Conservation (phyloP, 805 yeast genomes). For the Kuraishia capsulata region DNA sequence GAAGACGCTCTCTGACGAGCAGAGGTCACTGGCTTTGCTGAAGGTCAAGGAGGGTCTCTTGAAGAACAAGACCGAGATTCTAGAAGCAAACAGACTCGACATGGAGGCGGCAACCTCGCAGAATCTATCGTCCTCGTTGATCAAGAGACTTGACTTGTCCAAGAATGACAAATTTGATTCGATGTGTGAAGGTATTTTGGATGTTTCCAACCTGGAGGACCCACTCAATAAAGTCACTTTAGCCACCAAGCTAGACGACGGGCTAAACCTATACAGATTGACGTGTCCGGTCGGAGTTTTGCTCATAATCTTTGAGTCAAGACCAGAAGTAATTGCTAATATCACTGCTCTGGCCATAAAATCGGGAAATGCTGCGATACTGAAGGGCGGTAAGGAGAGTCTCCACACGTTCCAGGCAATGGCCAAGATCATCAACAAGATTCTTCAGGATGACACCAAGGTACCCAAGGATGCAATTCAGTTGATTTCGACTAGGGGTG, state of each 20-base stretch:
- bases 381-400: constrained; percentile 97
- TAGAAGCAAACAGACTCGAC: constrained; percentile 69
- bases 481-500: constrained; percentile 80
- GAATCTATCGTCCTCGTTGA: constrained; percentile 57
- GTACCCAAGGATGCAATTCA: constrained; percentile 82
- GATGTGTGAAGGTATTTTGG: constrained; percentile 91
- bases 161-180: constrained; percentile 80
- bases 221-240: constrained; percentile 88
- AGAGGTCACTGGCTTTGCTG: constrained; percentile 64
- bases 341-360: constrained; percentile 93
- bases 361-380: constrained; percentile 93
- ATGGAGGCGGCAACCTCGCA: constrained; percentile 58
- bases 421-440: constrained; percentile 58
- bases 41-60: constrained; percentile 64
- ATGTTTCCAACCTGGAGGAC: constrained; percentile 82
- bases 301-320: constrained; percentile 85
- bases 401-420: constrained; percentile 74
- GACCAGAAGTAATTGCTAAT: constrained; percentile 98
- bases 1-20: constrained; percentile 66
- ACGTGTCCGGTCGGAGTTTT: constrained; percentile 94
- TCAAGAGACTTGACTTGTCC: constrained; percentile 78
- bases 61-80: constrained; percentile 48
- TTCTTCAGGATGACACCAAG: constrained; percentile 46
- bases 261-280: constrained; percentile 71
- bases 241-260: constrained; percentile 82